Conservation (phyloP, 139 green algal genomes). For the Gonium pectorale region DNA sequence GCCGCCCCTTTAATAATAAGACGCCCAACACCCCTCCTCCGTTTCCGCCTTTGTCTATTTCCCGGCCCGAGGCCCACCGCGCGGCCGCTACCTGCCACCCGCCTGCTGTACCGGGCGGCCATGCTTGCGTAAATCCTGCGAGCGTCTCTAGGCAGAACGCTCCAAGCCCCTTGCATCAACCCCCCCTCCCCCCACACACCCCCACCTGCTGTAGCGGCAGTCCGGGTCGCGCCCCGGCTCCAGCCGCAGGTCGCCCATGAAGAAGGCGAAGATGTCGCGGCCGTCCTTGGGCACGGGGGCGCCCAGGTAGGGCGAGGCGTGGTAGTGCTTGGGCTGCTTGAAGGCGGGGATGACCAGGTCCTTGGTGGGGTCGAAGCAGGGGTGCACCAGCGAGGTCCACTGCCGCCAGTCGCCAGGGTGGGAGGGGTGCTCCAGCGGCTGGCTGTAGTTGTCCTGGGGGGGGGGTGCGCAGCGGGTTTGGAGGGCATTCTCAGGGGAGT, state of each 20-base stretch:
- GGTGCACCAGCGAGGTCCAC: slow-evolving; percentile 46
- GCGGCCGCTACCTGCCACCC: too few relatives aligned
- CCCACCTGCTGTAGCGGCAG: slow-evolving; percentile 57
- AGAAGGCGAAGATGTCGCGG: slow-evolving; percentile 55
- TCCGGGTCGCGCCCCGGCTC: neutral
- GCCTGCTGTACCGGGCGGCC: too few relatives aligned
- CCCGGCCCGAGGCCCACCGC: too few relatives aligned
- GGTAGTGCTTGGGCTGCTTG: slow-evolving; percentile 51
- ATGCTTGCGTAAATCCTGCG: too few relatives aligned
- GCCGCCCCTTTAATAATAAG: too few relatives aligned
- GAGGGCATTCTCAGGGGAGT: too few relatives aligned
- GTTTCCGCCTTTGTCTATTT: too few relatives aligned
- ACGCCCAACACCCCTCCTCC: too few relatives aligned
- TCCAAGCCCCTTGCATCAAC: too few relatives aligned
- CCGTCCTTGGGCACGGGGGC: neutral
- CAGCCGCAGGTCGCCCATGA: slow-evolving; percentile 51
- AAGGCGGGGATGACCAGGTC: slow-evolving; percentile 69
- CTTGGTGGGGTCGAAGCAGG: slow-evolving; percentile 70
- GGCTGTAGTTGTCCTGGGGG: slow-evolving; percentile 44
- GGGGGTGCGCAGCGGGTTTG: neutral
- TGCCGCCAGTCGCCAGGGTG: slow-evolving; percentile 50
- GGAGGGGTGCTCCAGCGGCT: slow-evolving; percentile 12
- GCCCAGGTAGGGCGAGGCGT: slow-evolving; percentile 51
- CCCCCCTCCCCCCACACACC: neutral
- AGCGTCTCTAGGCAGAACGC: too few relatives aligned